phyloP scores from a whole-genome alignment of 305 asterid genomes.

The Ilex paraguariensis region DNA sequence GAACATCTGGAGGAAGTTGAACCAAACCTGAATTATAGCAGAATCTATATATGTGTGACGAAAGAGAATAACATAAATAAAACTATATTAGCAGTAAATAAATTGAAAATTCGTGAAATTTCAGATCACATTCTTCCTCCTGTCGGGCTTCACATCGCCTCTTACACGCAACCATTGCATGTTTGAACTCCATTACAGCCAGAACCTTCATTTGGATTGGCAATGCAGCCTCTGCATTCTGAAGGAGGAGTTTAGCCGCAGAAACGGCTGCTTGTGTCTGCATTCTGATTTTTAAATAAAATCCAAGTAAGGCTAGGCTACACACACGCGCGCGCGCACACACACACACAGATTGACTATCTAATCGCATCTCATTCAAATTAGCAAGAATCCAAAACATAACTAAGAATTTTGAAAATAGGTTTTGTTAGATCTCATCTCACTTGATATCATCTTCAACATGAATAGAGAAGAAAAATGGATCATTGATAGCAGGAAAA shows the following conservation, averaged over 20 bases:
- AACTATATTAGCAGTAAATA: too few species aligned
- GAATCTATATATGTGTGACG: not conserved
- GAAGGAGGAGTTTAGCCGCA: slow-evolving; percentile 62
- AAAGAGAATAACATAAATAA: not conserved
- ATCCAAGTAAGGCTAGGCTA: too few species aligned
- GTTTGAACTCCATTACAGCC: slow-evolving; percentile 60
- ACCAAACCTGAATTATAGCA: slow-evolving; percentile 31
- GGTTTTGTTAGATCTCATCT: too few species aligned
- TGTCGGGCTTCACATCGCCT: slow-evolving; percentile 47
- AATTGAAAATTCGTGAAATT: too few species aligned
- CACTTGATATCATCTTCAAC: too few species aligned
- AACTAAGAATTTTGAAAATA: too few species aligned
- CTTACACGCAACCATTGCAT: slow-evolving; percentile 62
- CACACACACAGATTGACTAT: too few species aligned
- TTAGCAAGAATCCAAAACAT: too few species aligned
- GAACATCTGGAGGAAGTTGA: slow-evolving; percentile 70
- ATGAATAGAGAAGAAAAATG: too few species aligned
- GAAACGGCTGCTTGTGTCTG: slow-evolving; percentile 48
- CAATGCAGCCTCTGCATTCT: slow-evolving; percentile 61
- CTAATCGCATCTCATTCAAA: too few species aligned
- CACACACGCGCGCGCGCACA: too few species aligned
- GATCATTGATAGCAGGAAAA: too few species aligned
- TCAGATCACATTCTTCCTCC: slow-evolving; percentile 33
- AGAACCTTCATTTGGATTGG: slow-evolving; percentile 63
- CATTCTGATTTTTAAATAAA: slow-evolving; percentile 32